Evolutionary conservation across 495 filamentous ascomycete genomes (phyloP), one percentile per base, ranked within the genome.

Genomic region (Xylaria flabelliformis): DNA sequence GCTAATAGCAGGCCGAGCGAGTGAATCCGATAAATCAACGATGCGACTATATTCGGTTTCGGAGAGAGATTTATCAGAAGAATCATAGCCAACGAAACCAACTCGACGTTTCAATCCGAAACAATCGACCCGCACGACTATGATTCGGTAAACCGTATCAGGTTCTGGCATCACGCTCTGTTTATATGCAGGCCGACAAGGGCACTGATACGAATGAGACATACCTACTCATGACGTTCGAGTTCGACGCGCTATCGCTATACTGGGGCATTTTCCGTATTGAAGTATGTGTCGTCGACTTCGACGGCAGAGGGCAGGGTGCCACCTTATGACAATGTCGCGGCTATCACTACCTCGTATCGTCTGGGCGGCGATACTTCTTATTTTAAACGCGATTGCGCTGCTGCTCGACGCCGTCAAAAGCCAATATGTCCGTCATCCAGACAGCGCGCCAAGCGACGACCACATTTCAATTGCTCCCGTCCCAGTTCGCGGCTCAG

Each of bases 381-480:
- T 93, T 73, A 90, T 91, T 72, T 68, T 89, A 12, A 92, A 92
- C 73, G 90, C 91, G 0, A 93, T 90, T 0, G 78, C 83, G 1
- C 78, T 91, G 21, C 82, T 93, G 12, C 84, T 85, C 58, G 74
- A 81, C n/a, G 90, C 90, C 0, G 81, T 92, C 8, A 76, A 79
- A 4, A 84, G 77, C 17, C 86, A 92, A 71, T 80, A 89, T 32
- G 78, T 92, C 62, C 32, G 78, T 92, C 62, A 86, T 87, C 69
- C 83, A 88, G 62, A 82, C 88, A 50, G 87, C 89, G 24, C 84
- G 90, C 32, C 90, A 92, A 68, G 80, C 90, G 74, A 85, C 82
- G 13, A 86, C 87, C 0, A 82, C 82, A 0, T 90, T 90, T 0
- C 80, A 82, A 53, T 56, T 73, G 12, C 80, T 91, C 29, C 77